Evolutionary conservation across 2,329 filamentous ascomycete genomes (phyloP).

Genomic region (Trichoderma breve): DNA sequence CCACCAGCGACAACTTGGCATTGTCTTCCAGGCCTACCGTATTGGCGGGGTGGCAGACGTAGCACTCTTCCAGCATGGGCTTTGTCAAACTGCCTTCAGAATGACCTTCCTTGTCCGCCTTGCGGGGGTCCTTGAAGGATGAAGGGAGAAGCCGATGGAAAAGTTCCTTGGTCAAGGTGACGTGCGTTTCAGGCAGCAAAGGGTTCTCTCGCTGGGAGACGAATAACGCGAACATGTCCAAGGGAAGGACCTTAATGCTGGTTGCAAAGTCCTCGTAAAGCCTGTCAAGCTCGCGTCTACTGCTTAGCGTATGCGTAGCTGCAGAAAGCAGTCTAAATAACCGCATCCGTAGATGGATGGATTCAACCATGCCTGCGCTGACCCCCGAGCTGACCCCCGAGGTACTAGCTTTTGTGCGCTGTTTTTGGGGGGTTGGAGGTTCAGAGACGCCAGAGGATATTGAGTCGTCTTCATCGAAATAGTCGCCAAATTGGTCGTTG

Average conservation of each 20-base stretch:
- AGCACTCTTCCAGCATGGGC: slow-evolving; percentile 55
- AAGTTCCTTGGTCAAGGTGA: slow-evolving; percentile 47
- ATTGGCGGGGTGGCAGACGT: slow-evolving; percentile 64
- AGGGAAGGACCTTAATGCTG: slow-evolving; percentile 56
- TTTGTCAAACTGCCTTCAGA: slow-evolving; percentile 41
- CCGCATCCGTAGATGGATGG: slow-evolving; percentile 60
- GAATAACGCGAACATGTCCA: slow-evolving; percentile 57
- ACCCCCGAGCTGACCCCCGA: slow-evolving; percentile 28
- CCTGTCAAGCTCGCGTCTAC: slow-evolving; percentile 44
- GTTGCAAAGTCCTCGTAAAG: slow-evolving; percentile 60
- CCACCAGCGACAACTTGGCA: slow-evolving; percentile 65
- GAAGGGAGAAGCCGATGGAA: slow-evolving; percentile 45
- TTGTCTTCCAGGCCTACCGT: slow-evolving; percentile 63
- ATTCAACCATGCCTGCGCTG: slow-evolving; percentile 44
- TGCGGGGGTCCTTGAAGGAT: slow-evolving; percentile 41
- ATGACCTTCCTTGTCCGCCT: slow-evolving; percentile 38
- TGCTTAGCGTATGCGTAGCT: slow-evolving; percentile 46
- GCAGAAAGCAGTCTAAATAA: slow-evolving; percentile 58
- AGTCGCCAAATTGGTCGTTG: slow-evolving; percentile 59
- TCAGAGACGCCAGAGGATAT: slow-evolving; percentile 48
- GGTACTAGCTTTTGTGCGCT: slow-evolving; percentile 26
- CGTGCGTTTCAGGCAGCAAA: slow-evolving; percentile 39
- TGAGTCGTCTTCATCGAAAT: slow-evolving; percentile 54
- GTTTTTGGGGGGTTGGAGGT: slow-evolving; percentile 45
- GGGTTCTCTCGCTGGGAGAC: slow-evolving; percentile 38